Conservation (phyloP, 2,329 filamentous ascomycete species). For the Fusarium haematococcum region DNA sequence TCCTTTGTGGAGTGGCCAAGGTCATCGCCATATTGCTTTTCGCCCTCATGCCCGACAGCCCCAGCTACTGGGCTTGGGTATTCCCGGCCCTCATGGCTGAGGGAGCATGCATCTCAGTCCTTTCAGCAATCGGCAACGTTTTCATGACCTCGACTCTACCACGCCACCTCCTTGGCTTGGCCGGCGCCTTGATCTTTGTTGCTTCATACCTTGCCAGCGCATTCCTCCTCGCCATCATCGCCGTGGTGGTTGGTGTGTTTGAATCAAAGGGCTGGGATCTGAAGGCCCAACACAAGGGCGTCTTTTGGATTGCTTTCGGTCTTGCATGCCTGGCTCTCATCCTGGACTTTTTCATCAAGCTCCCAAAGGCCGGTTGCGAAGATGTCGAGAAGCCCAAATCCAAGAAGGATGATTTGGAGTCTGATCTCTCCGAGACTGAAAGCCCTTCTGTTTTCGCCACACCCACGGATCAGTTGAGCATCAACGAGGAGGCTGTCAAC, state of each 20-base stretch:
- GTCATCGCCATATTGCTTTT: constrained; percentile 65
- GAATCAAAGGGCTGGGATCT: constrained; percentile 55
- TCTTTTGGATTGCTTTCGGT: constrained; percentile 71
- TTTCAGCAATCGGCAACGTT: constrained; percentile 73
- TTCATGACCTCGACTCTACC: constrained; percentile 74
- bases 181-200: constrained; percentile 72
- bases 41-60: constrained; percentile 64
- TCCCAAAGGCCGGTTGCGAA: constrained; percentile 41
- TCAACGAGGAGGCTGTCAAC: not conserved
- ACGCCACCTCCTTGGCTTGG: constrained; percentile 69
- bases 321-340: constrained; percentile 60
- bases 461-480: not conserved
- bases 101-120: constrained; percentile 74
- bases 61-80: constrained; percentile 71
- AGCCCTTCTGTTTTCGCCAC: constrained; percentile 1
- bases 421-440: not conserved
- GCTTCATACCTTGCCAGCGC: constrained; percentile 72
- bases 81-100: constrained; percentile 70
- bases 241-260: constrained; percentile 59
- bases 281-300: constrained; percentile 66
- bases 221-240: constrained; percentile 70
- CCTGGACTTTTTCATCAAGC: constrained; percentile 48
- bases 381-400: constrained; percentile 31
- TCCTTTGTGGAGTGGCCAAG: constrained; percentile 63
- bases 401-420: constrained; percentile 11